phyloP scores from a whole-genome alignment of 805 yeast species.

The Nematodospora valgi region DNA sequence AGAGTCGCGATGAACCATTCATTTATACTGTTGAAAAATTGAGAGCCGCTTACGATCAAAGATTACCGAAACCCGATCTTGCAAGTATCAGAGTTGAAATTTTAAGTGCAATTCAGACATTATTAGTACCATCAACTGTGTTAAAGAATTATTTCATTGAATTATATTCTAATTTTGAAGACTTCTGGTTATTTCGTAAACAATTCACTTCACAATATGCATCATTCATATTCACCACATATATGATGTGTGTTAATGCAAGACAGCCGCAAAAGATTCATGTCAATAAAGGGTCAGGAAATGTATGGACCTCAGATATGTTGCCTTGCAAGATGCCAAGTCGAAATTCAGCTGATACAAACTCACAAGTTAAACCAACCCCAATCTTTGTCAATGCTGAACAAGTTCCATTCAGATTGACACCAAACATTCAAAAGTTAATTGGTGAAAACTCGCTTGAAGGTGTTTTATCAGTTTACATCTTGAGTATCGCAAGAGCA shows the following conservation, averaged over 20 bases:
- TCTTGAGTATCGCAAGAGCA: constrained; percentile 83
- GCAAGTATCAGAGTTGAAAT: constrained; percentile 89
- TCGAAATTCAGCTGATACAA: constrained; percentile 45
- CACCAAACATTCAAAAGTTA: constrained; percentile 91
- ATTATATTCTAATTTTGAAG: constrained; percentile 76
- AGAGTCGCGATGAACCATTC: constrained; percentile 85
- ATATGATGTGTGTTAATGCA: constrained; percentile 88
- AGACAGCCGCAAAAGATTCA: constrained; percentile 93
- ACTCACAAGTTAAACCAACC: constrained; percentile 50
- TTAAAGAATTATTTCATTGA: constrained; percentile 73
- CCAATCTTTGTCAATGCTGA: constrained; percentile 92
- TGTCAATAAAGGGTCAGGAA: constrained; percentile 77
- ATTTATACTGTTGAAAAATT: constrained; percentile 81
- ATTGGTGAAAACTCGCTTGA: constrained; percentile 94
- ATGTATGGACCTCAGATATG: constrained; percentile 94
- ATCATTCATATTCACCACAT: constrained; percentile 85
- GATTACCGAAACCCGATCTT: constrained; percentile 89
- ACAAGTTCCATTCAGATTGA: constrained; percentile 91
- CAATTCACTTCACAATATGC: constrained; percentile 96
- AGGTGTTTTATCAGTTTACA: constrained; percentile 82
- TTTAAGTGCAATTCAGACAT: constrained; percentile 81
- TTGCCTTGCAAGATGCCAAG: constrained; percentile 80
- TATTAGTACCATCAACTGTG: constrained; percentile 81
- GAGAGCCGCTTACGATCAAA: constrained; percentile 89
- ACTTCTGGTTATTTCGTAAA: constrained; percentile 95